phyloP scores from a whole-genome alignment of 192 early-diverging fungal species.

The Podila epigama region DNA sequence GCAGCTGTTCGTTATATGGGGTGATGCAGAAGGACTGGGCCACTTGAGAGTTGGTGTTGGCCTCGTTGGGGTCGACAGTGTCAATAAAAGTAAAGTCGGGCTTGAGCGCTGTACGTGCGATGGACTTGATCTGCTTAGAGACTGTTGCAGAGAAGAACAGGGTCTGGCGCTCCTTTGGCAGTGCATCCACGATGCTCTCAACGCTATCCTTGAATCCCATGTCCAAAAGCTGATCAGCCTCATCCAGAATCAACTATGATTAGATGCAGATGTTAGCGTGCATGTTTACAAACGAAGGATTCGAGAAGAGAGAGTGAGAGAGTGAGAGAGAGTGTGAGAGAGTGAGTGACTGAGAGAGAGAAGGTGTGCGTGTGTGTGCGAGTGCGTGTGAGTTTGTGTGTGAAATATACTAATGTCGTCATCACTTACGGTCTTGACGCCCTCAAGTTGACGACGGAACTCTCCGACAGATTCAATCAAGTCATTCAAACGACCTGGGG shows the following conservation, averaged over 20 bases:
- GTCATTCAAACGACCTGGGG: slow-evolving; percentile 92
- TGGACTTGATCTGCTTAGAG: slow-evolving; percentile 68
- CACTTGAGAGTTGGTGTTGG: slow-evolving; percentile 81
- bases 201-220: slow-evolving; percentile 94
- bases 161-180: slow-evolving; percentile 82
- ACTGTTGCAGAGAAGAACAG: slow-evolving; percentile 96
- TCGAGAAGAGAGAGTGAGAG: too few relatives aligned
- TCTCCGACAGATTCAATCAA: slow-evolving; percentile 63
- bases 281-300: too few relatives aligned
- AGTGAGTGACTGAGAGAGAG: too few relatives aligned
- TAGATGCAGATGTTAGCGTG: too few relatives aligned
- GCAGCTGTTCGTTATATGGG: slow-evolving; percentile 68
- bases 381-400: too few relatives aligned
- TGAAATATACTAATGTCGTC: too few relatives aligned
- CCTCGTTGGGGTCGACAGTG: slow-evolving; percentile 85
- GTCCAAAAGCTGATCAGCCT: slow-evolving; percentile 94
- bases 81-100: slow-evolving; percentile 66
- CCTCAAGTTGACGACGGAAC: slow-evolving; percentile 57
- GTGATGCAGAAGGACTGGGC: slow-evolving; percentile 78
- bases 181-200: slow-evolving; percentile 64
- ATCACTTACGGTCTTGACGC: slow-evolving; percentile 58
- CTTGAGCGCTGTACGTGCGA: slow-evolving; percentile 71
- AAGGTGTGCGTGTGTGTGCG: neutral
- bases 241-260: slow-evolving; percentile 82
- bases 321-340: too few relatives aligned